A percentile compares a stretch with the other conserved stretches of the same genome.
Conservation (phyloP, 768 basidiomycete genomes). For the Boletales sp. region DNA sequence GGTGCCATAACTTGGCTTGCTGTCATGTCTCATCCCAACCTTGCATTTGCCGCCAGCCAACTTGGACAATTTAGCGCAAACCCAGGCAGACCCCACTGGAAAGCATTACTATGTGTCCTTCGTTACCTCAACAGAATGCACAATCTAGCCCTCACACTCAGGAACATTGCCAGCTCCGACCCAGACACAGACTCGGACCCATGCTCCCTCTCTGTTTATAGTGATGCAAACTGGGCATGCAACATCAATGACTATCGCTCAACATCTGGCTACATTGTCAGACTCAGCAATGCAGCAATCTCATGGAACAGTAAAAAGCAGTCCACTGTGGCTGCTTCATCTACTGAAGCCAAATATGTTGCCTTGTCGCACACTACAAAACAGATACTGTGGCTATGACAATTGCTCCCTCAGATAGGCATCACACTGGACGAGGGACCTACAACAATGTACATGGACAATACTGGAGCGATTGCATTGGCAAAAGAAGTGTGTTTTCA, state of each 20-base stretch:
- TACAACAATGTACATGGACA: conserved; percentile 21
- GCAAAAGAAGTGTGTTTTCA: conserved; percentile 35
- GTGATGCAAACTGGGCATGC: background rate
- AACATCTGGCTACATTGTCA: background rate
- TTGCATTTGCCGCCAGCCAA: background rate
- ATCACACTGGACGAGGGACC: background rate
- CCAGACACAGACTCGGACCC: conserved; percentile 6
- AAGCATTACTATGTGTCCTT: conserved; percentile 11
- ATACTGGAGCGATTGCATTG: conserved; percentile 34
- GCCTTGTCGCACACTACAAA: conserved; percentile 16
- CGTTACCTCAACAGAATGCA: conserved; percentile 3
- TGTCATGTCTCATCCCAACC: background rate
- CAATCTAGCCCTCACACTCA: background rate
- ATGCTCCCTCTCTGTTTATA: background rate
- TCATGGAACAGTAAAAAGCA: conserved; percentile 35
- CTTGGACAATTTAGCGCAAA: background rate
- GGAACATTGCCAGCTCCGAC: conserved; percentile 11
- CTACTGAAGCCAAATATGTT: conserved; percentile 39
- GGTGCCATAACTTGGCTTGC: conserved; percentile 1
- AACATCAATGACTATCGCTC: background rate
- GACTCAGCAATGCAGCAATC: background rate
- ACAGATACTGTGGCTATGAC: conserved; percentile 19
- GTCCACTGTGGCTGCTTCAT: conserved; percentile 31
- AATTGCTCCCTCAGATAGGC: background rate
- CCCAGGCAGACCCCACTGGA: conserved; percentile 7